Evolutionary conservation across 345 rosid species (phyloP).

Genomic region (Murraya paniculata): DNA sequence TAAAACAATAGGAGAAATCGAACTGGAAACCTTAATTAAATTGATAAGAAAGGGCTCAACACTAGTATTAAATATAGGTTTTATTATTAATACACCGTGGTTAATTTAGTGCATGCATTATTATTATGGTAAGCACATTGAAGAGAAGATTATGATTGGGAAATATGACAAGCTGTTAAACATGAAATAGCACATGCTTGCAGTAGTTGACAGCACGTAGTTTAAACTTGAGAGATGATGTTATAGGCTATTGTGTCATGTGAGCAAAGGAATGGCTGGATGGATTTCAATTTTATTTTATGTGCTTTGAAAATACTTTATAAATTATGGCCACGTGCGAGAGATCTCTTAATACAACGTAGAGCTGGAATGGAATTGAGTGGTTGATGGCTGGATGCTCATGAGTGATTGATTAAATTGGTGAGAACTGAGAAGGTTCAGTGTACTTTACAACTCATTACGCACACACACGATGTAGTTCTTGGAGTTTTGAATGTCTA

Average conservation of each 20-base stretch:
- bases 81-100: background rate
- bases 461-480: background rate
- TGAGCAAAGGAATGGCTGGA: background rate
- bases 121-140: background rate
- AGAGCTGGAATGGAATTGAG: background rate
- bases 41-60: background rate
- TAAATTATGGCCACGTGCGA: background rate
- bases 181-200: background rate
- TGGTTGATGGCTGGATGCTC: background rate
- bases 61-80: too few species aligned
- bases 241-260: background rate
- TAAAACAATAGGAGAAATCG: too few species aligned
- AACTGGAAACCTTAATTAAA: too few species aligned
- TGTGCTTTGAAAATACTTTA: background rate
- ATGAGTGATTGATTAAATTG: too few species aligned
- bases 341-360: background rate
- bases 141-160: background rate
- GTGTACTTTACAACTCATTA: too few species aligned
- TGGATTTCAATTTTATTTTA: background rate
- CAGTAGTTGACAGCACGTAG: constrained; percentile 8
- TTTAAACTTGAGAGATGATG: background rate
- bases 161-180: constrained; percentile 1
- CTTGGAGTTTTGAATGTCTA: too few species aligned
- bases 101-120: background rate
- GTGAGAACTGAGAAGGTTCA: too few species aligned